Conservation (phyloP, 2,329 filamentous ascomycete genomes). For the Trichothecium sympodiale region DNA sequence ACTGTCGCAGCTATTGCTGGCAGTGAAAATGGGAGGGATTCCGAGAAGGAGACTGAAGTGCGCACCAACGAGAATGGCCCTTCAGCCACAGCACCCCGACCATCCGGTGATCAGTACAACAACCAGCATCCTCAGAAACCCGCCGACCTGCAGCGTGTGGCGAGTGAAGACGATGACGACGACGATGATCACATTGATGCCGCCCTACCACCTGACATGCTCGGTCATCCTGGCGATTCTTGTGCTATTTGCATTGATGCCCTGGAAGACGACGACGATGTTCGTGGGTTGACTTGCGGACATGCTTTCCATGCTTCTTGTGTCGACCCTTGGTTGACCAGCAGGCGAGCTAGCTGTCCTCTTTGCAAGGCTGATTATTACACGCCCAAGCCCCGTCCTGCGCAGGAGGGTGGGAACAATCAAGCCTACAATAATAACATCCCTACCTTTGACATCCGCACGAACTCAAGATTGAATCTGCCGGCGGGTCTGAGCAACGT, state of each 20-base stretch:
- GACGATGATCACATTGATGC: conserved; percentile 75
- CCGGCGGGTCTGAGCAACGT: conserved; percentile 19
- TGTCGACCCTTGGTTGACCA: conserved; percentile 93
- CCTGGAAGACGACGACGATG: conserved; percentile 89
- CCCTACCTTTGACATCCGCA: conserved; percentile 20
- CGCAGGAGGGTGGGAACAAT: conserved; percentile 26
- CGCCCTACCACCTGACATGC: conserved; percentile 68
- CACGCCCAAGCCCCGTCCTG: conserved; percentile 73
- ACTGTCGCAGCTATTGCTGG: not conserved
- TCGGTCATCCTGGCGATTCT: conserved; percentile 75
- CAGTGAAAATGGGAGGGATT: conserved; percentile 9
- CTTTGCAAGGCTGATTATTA: conserved; percentile 98
- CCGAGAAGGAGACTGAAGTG: conserved; percentile 4
- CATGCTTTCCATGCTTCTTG: conserved; percentile 96
- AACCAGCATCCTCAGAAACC: not conserved
- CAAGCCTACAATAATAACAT: conserved; percentile 5
- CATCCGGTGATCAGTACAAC: conserved; percentile 9
- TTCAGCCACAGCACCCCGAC: conserved; percentile 12
- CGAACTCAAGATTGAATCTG: conserved; percentile 35
- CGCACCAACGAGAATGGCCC: conserved; percentile 8
- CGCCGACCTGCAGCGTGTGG: conserved; percentile 25
- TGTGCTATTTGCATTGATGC: conserved; percentile 95
- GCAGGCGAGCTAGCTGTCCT: conserved; percentile 86
- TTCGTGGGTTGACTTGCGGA: conserved; percentile 89
- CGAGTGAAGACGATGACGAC: conserved; percentile 51